A percentile compares a stretch with the other conserved stretches of the same genome.
Evolutionary conservation across 176 grass and related monocot species (phyloP).

Genomic region (Puccinellia tenuiflora): DNA sequence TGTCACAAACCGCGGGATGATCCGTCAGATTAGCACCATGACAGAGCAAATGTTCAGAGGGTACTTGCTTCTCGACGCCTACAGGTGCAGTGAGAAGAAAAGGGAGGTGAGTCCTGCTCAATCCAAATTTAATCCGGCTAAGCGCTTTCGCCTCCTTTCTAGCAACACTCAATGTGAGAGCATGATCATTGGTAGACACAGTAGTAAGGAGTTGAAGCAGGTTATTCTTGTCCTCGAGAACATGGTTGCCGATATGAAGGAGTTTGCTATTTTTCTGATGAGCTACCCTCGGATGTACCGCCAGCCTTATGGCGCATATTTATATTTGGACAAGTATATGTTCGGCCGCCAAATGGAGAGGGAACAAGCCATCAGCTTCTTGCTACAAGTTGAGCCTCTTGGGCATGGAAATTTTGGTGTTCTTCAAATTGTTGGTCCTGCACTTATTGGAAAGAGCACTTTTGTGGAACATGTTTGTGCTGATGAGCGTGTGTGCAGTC

Average conservation of each 20-base stretch:
- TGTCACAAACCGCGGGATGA: background rate
- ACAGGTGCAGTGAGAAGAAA: background rate
- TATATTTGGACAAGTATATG: background rate
- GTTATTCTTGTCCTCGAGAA: background rate
- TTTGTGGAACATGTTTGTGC: background rate
- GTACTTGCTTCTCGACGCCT: background rate
- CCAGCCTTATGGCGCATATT: background rate
- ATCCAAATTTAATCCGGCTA: background rate
- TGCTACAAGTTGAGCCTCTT: background rate
- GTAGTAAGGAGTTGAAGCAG: background rate
- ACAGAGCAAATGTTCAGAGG: background rate
- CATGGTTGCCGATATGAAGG: background rate
- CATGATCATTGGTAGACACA: background rate
- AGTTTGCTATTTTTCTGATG: background rate
- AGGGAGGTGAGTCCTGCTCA: background rate
- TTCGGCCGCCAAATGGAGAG: constrained; percentile 9
- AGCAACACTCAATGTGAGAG: background rate
- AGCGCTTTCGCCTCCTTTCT: background rate
- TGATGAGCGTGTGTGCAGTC: background rate
- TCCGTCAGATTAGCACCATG: background rate
- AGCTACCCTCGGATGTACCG: background rate
- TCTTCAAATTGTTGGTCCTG: background rate
- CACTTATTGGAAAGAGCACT: background rate
- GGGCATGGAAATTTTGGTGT: background rate
- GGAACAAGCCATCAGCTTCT: background rate